Evolutionary conservation across 176 grass and related monocot species (phyloP).

Genomic region (Phyllostachys edulis): DNA sequence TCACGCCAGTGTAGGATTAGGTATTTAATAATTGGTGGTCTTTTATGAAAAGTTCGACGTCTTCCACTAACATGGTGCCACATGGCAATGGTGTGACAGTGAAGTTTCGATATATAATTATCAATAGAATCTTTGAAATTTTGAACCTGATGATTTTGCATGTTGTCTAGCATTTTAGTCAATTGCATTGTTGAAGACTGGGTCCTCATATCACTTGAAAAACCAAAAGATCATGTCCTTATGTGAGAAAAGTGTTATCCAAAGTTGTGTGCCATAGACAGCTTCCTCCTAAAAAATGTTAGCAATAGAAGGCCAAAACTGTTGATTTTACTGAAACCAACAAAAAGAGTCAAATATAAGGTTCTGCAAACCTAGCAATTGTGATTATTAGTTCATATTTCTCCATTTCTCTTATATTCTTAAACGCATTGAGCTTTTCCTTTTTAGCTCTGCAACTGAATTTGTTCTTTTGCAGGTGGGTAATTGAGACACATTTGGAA

Average conservation of each 20-base stretch:
- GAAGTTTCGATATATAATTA: background rate
- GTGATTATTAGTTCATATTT: background rate
- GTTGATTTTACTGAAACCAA: too few relatives aligned
- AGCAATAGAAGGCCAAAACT: background rate
- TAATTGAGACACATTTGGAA: slow-evolving; percentile 83
- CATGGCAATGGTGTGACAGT: background rate
- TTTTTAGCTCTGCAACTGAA: background rate
- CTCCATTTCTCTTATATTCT: background rate
- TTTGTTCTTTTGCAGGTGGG: slow-evolving; percentile 57
- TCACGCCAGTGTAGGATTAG: background rate
- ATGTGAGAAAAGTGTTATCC: too few relatives aligned
- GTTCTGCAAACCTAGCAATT: background rate
- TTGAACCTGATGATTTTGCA: background rate
- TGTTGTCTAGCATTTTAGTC: background rate
- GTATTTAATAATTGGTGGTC: background rate
- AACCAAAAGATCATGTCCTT: background rate
- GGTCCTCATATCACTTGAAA: background rate
- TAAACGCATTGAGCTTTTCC: background rate
- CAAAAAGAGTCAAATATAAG: background rate
- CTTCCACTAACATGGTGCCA: slow-evolving; percentile 9
- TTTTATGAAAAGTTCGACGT: background rate
- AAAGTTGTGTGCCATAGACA: background rate
- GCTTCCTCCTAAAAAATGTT: background rate
- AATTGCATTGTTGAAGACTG: background rate
- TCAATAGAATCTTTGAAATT: background rate